These are phyloP conservation scores for Leucoagaricus sp. DNA, from an alignment of 1,284 basidiomycete species.

Conservation along the genomic window DNA sequence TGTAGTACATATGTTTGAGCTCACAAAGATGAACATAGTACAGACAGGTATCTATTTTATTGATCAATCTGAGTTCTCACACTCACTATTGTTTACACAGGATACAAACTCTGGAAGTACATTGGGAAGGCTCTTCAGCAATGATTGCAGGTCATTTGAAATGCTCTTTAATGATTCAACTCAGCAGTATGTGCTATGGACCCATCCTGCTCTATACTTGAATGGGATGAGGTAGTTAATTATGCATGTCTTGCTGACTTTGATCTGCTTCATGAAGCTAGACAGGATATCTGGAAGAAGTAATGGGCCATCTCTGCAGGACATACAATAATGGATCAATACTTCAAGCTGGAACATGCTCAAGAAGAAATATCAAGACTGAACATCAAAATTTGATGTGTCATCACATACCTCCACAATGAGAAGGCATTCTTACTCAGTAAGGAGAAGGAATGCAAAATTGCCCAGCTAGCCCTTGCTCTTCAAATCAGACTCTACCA, in stretches of 20 bases:
- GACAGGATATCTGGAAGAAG: slow-evolving; percentile 24
- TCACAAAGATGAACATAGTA: no score
- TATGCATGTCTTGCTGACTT: slow-evolving; percentile 34
- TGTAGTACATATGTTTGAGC: slow-evolving; percentile 8
- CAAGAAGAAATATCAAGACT: slow-evolving; percentile 31
- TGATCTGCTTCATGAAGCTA: slow-evolving; percentile 30
- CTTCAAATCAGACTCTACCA: no score
- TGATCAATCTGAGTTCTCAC: background rate
- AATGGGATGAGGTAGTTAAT: slow-evolving; percentile 28
- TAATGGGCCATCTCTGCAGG: slow-evolving; percentile 26
- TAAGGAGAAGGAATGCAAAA: no score
- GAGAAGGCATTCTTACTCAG: slow-evolving; percentile 21
- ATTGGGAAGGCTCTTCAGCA: slow-evolving; percentile 23
- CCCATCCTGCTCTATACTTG: slow-evolving; percentile 18
- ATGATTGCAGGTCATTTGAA: slow-evolving; percentile 22
- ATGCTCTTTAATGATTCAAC: slow-evolving; percentile 23
- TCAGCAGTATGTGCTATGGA: slow-evolving; percentile 14
- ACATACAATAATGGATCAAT: slow-evolving; percentile 24
- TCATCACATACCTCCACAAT: slow-evolving; percentile 32
- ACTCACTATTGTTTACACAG: no score
- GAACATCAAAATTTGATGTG: slow-evolving; percentile 32
- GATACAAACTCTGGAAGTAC: slow-evolving; percentile 25
- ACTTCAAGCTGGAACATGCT: slow-evolving; percentile 33
- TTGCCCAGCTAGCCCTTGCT: no score
- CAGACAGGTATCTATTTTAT: background rate